Base-by-base conservation (phyloP, 768 basidiomycete species). In the Tylopilus rubrobrunneus region DNA sequence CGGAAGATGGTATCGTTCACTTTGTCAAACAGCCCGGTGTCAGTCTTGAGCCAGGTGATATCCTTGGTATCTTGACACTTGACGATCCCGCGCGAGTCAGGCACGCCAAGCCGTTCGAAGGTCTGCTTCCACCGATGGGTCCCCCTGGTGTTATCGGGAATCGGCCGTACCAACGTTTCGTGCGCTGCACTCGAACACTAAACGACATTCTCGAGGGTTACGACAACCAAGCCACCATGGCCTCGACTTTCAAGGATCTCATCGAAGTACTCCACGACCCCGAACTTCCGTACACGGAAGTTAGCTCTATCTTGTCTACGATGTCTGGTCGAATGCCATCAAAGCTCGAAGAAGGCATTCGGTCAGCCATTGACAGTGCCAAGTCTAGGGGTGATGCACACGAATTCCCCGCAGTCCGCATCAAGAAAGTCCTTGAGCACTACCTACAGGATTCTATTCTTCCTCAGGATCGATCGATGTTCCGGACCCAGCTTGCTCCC, bases 11-110 rank as follows among this genome's bases (percentile, higher is more conserved):
- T 64, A 80, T 87, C 44, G 86, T 95, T 17, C 94, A 96, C 63
- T 84, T 98, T 63, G 92, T 98, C 72, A 99, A 98, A 74, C 97
- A 99, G 69, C 92, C 97, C 52, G 97, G 97, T 63, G 92, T 95
- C 66, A 94, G 92, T 59, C 82, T 99, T 51, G 92, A 96, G 58
- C 92, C 95, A 12, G 97, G 97, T 25, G 97, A 98, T 70, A 94
- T 99, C 52, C 84, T 99, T 54, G 97, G 97, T 72, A 95, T 98
- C 64, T 79, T 98, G 52, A 91, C 93, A 9, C 83, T 98, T 53
- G 97, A 98, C 65, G 95, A 98, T 69, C 97, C 96, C 37, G 81
- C 84, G 53, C 92, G 93, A 52, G 97, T 98, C 67, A 97, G 92
- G 67, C 96, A 98, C 67, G 96, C 97, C 54, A 98, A 96, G 74